Conservation (phyloP, 495 filamentous ascomycete species). For the Bryoglossum gracile region DNA sequence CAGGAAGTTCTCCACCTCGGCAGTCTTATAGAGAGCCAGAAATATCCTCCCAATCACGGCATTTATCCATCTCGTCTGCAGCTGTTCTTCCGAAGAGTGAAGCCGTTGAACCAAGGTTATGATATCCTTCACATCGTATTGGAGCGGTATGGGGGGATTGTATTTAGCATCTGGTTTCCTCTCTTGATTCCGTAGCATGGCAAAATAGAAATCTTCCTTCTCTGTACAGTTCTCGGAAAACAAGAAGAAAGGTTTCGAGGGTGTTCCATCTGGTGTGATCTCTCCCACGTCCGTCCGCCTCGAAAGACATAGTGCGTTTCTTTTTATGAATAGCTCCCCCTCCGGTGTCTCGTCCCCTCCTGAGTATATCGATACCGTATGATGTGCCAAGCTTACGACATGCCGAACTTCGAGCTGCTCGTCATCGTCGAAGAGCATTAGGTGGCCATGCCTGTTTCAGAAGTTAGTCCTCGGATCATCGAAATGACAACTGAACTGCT, state of each 20-base stretch:
- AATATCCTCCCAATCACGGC: constrained; percentile 83
- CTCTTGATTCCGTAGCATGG: constrained; percentile 78
- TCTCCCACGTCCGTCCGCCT: constrained; percentile 59
- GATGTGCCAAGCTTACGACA: constrained; percentile 85
- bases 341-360: constrained; percentile 78
- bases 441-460: constrained; percentile 71
- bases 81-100: constrained; percentile 85
- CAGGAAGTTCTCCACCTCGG: constrained; percentile 69
- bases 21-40: constrained; percentile 77
- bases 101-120: constrained; percentile 79
- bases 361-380: constrained; percentile 77
- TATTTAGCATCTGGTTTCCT: constrained; percentile 48
- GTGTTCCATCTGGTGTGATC: constrained; percentile 39
- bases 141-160: constrained; percentile 60
- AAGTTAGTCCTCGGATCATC: constrained; percentile 6
- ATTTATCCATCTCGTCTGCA: constrained; percentile 93
- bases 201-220: constrained; percentile 97
- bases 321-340: constrained; percentile 89
- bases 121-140: constrained; percentile 78
- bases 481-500: too few relatives aligned
- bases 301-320: constrained; percentile 84
- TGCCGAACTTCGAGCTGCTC: constrained; percentile 89
- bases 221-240: constrained; percentile 92
- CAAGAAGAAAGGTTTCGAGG: constrained; percentile 77
- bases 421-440: constrained; percentile 93